Evolutionary conservation across 2,329 filamentous ascomycete species (phyloP), one percentile per base, ranked within the genome.

Genomic region (Endocalyx cinctus): DNA sequence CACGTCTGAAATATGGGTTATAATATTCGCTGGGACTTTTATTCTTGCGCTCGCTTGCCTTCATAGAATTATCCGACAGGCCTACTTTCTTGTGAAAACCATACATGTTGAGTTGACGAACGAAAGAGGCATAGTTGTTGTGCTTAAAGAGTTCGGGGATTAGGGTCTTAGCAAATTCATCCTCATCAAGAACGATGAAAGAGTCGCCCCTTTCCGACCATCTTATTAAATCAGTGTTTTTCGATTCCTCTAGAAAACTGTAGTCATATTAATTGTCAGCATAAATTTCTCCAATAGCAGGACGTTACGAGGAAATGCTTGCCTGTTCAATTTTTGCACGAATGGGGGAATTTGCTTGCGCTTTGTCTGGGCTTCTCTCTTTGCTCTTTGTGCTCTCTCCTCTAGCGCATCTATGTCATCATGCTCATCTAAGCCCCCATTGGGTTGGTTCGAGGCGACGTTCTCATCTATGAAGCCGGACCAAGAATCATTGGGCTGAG

Each of bases 111-210:
- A 96, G 69, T 59, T 96, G 89, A 30, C 89, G 84, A 38, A 96
- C 89, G 57, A 96, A 96, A 63, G 88, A 95, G 19, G 89, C 89
- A 67, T 96, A 96, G 60, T 96, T 96, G 74, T 87, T 94, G 65
- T 97, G 92, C 64, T 98, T 98, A 72, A 98, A 98, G 54, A 97
- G 88, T 58, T 97, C 96, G 3, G 92, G 92, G 12, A 98, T 77
- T 50, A 98, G 94, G 25, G 86, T 84, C 60, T 96, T 95, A 15
- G 92, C 97, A 56, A 98, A 98, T 61, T 94, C 90, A 54, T 98
- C 92, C 62, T 98, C 92, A 53, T 98, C 90, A 7, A 97, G 67
- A 4, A 98, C 90, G 36, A 97, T 85, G 63, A 98, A 98, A 0
- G 90, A 96, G 54, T 94, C 88, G 18, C 92, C 92, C 53, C 90